Conservation (phyloP, 2,329 filamentous ascomycete species). For the Alternaria infectoria region DNA sequence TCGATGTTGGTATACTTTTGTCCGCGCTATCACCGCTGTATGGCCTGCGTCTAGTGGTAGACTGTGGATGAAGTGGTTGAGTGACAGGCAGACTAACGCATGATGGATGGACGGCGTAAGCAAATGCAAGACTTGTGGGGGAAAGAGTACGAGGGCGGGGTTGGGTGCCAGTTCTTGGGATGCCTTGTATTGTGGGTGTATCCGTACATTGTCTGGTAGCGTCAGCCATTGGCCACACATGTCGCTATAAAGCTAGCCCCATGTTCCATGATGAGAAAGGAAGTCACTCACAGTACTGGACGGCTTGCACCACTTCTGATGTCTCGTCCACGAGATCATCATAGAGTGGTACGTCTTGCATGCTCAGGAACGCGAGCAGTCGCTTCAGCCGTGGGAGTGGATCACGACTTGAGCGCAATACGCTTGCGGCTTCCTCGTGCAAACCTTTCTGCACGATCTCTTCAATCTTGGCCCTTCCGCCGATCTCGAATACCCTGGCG, state of each 20-base stretch:
- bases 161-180: constrained; percentile 31
- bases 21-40: constrained; percentile 6
- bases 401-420: constrained; percentile 19
- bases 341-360: constrained; percentile 30
- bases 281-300: constrained; percentile 36
- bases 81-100: constrained; percentile 31
- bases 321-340: constrained; percentile 30
- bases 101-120: constrained; percentile 40
- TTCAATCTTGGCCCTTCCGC: constrained; percentile 20
- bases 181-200: constrained; percentile 27
- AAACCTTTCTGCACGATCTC: constrained; percentile 17
- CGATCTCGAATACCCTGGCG: constrained; percentile 11
- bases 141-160: constrained; percentile 36
- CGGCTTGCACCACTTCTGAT: constrained; percentile 37
- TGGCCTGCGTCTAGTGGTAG: constrained; percentile 20
- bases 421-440: constrained; percentile 18
- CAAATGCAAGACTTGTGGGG: constrained; percentile 29
- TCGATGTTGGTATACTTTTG: constrained; percentile 36
- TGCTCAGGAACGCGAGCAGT: constrained; percentile 22
- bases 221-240: constrained; percentile 1
- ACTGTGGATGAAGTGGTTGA: constrained; percentile 33
- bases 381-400: constrained; percentile 24
- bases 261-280: background rate
- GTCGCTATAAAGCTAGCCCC: background rate
- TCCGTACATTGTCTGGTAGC: constrained; percentile 30